Conservation (phyloP, 2,329 filamentous ascomycete genomes). For the Magnaporthales sp. region DNA sequence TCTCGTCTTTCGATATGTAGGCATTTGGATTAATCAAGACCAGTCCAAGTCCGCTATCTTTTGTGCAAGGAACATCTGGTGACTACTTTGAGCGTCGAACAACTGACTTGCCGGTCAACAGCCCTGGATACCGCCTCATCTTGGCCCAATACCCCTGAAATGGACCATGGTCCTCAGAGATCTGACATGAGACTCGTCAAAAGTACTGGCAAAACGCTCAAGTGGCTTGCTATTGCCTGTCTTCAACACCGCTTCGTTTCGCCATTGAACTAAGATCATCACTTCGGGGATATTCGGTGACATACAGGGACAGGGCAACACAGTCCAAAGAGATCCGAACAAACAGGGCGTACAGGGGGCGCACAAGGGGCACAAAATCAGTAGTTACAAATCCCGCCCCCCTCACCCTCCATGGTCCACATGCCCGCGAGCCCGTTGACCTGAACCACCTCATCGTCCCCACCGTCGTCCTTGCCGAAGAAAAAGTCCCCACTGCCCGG, state of each 20-base stretch:
- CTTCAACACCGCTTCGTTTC: too few relatives aligned
- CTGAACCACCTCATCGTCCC: constrained; percentile 32
- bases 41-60: neutral
- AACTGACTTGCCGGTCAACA: neutral
- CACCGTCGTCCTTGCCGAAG: constrained; percentile 37
- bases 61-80: neutral
- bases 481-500: constrained; percentile 48
- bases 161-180: neutral
- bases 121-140: too few relatives aligned
- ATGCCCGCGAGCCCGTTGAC: constrained; percentile 67
- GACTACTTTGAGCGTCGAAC: neutral
- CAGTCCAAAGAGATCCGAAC: neutral
- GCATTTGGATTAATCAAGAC: neutral
- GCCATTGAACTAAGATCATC: neutral
- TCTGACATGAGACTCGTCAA: too few relatives aligned
- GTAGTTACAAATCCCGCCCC: constrained; percentile 54
- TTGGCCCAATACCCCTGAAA: too few relatives aligned
- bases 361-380: constrained; percentile 16
- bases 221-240: too few relatives aligned
- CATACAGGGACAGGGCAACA: neutral
- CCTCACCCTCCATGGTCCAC: constrained; percentile 81
- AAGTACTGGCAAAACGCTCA: too few relatives aligned
- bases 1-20: neutral
- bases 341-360: neutral
- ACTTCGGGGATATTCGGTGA: neutral